Evolutionary conservation across 148 eudicot genomes (phyloP), one percentile per base, ranked within the genome.

Genomic region (Camellia japonica): DNA sequence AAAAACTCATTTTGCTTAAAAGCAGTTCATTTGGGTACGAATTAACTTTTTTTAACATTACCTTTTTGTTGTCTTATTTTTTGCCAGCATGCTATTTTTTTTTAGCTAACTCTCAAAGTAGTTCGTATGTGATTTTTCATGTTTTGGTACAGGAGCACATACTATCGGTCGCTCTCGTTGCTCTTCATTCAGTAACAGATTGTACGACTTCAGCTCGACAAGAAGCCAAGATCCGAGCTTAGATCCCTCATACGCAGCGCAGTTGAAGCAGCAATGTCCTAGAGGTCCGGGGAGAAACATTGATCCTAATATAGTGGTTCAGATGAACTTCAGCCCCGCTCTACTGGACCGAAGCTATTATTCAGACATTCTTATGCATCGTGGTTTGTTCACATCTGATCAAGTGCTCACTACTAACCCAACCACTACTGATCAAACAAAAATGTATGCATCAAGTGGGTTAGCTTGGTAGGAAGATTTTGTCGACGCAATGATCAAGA

Each of bases 111-210:
- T 30, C 38, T 30, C 38, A 0, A 30, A 30, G 38, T 30, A 30
- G 1, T 15, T 65, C 10, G 10, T 30, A 65, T 30, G 23, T 19
- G 16, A 61, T 7, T 61, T 20, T 61, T 51, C 30, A 12, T 76
- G 58, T 44, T 6, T 3, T 43, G 67, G n/a, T 56, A 55, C 83
- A 81, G 83, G 79, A 55, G 79, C 83, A 58, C 79, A 81, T 54
- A 75, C 88, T 42, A 84, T 86, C 0, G 89, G 91, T 19, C 87
- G 82, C 38, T 62, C 89, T n/a, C 87, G 81, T 73, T 88, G 91
- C 81, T 42, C 18, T 8, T 10, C 73, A 46, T 80, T 88, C 68
- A 19, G 65, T 1, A 73, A 71, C 80, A 84, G 91, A 73, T 78
- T 88, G 6, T 84, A 84, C 80, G 76, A 79, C 64, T 88, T 77